A percentile compares a stretch with the other conserved stretches of the same genome.
Evolutionary conservation across 2,329 filamentous ascomycete species (phyloP).

Genomic region (Coniochaeta sp.): DNA sequence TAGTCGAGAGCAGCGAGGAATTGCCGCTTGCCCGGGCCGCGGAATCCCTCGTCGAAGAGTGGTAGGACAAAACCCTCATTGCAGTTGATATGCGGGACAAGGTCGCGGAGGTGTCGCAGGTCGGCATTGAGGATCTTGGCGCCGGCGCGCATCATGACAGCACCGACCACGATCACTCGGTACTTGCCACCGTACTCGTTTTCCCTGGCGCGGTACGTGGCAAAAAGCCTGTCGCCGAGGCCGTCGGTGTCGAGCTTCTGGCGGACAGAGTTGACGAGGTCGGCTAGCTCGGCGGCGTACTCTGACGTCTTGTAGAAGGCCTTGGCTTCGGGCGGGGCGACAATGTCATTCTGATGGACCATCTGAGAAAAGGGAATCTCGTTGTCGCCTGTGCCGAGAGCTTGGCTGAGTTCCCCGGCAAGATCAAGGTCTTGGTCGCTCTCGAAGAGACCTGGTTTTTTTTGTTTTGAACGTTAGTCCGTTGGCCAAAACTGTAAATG

Average conservation of each 20-base stretch:
- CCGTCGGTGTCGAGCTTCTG: slow-evolving; percentile 3
- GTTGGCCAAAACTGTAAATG: neutral
- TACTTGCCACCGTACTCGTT: slow-evolving; percentile 18
- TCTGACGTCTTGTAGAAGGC: neutral
- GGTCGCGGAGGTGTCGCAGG: slow-evolving; percentile 10
- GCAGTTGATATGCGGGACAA: slow-evolving; percentile 7
- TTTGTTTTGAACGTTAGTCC: neutral
- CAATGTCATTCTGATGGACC: neutral
- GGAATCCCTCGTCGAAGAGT: slow-evolving; percentile 8
- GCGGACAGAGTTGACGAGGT: neutral
- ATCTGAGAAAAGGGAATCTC: neutral
- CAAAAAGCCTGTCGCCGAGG: slow-evolving; percentile 5
- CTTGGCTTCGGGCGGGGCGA: neutral
- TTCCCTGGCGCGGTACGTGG: neutral
- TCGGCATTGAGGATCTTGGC: slow-evolving; percentile 13
- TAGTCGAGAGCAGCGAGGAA: slow-evolving; percentile 15
- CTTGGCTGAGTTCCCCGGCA: neutral
- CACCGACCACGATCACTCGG: slow-evolving; percentile 11
- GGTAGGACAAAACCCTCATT: neutral
- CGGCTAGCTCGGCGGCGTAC: neutral
- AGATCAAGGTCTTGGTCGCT: slow-evolving; percentile 7
- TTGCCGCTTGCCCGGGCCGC: slow-evolving; percentile 10
- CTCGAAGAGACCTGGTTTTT: slow-evolving; percentile 6
- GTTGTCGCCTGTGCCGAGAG: neutral
- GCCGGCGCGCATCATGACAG: slow-evolving; percentile 16